Evolutionary conservation across 2,329 filamentous ascomycete species (phyloP).

Genomic region (Fulvia fulva): DNA sequence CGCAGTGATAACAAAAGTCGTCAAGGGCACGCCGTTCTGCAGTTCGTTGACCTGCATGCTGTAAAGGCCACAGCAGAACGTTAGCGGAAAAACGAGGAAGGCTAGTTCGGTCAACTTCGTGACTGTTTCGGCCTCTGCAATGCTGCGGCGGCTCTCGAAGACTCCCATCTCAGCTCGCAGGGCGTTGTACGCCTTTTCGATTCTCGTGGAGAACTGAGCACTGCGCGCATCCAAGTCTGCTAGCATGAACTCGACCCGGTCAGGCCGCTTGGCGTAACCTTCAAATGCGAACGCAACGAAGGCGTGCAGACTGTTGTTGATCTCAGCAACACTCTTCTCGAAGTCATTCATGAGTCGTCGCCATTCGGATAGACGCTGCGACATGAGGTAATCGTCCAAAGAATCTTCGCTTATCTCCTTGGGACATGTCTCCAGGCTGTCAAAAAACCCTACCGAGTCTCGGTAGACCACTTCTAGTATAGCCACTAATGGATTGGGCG

Average conservation of each 20-base stretch:
- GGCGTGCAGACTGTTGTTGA: slow-evolving; percentile 4
- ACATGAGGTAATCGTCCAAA: slow-evolving; percentile 15
- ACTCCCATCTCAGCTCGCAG: slow-evolving; percentile 37
- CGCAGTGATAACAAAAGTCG: slow-evolving; percentile 12
- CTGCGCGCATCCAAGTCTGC: slow-evolving; percentile 1
- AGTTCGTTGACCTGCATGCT: slow-evolving; percentile 31
- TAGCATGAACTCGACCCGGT: background rate
- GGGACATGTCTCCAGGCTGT: slow-evolving; percentile 9
- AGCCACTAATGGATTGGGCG: slow-evolving; percentile 1
- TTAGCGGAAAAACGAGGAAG: slow-evolving; percentile 33
- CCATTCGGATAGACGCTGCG: slow-evolving; percentile 8
- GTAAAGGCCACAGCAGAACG: slow-evolving; percentile 29
- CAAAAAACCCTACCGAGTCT: slow-evolving; percentile 7
- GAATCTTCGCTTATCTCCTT: slow-evolving; percentile 15
- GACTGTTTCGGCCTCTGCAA: slow-evolving; percentile 31
- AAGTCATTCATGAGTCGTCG: slow-evolving; percentile 13
- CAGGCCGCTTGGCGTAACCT: background rate
- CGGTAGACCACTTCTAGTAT: slow-evolving; percentile 3
- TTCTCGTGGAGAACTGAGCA: background rate
- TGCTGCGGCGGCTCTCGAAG: slow-evolving; percentile 28
- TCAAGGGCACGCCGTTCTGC: slow-evolving; percentile 16
- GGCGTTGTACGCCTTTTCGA: slow-evolving; percentile 27
- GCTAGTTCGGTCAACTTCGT: slow-evolving; percentile 33
- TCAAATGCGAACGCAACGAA: slow-evolving; percentile 10
- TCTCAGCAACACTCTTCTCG: slow-evolving; percentile 9